Conservation (phyloP, 2,329 filamentous ascomycete species). For the Aspergillus sergii region DNA sequence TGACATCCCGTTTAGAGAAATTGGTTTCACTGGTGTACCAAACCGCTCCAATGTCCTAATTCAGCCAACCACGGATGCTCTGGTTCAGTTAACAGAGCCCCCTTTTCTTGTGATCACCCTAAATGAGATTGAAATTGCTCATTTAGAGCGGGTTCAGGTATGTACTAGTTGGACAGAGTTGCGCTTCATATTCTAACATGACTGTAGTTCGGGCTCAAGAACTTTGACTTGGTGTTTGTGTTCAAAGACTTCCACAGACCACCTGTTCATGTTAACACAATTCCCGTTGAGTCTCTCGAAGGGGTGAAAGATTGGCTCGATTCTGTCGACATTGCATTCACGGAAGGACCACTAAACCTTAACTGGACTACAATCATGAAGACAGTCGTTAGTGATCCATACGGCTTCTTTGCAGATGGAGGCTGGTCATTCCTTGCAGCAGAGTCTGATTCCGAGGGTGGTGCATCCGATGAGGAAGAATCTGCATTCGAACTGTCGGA, state of each 20-base stretch:
- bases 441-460: constrained; percentile 83
- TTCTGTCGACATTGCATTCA: constrained; percentile 90
- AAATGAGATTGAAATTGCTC: constrained; percentile 93
- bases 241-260: constrained; percentile 96
- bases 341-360: constrained; percentile 91
- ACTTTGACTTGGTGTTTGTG: constrained; percentile 97
- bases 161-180: constrained; percentile 4
- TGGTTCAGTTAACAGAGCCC: constrained; percentile 95
- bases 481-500: constrained; percentile 90
- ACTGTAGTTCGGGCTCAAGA: constrained; percentile 86
- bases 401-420: constrained; percentile 92
- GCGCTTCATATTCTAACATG: constrained; percentile 26
- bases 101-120: constrained; percentile 96
- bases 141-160: constrained; percentile 84
- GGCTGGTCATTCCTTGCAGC: constrained; percentile 91
- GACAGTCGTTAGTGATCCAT: constrained; percentile 90
- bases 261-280: constrained; percentile 95
- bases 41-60: constrained; percentile 94
- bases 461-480: constrained; percentile 79
- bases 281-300: constrained; percentile 91
- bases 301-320: constrained; percentile 98
- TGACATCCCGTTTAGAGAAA: constrained; percentile 93
- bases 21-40: constrained; percentile 95
- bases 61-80: constrained; percentile 92
- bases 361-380: constrained; percentile 99